These are phyloP conservation scores for Phytophthora idaei DNA, from an alignment of 352 stramenopile genomes.

Conservation along the genomic window DNA sequence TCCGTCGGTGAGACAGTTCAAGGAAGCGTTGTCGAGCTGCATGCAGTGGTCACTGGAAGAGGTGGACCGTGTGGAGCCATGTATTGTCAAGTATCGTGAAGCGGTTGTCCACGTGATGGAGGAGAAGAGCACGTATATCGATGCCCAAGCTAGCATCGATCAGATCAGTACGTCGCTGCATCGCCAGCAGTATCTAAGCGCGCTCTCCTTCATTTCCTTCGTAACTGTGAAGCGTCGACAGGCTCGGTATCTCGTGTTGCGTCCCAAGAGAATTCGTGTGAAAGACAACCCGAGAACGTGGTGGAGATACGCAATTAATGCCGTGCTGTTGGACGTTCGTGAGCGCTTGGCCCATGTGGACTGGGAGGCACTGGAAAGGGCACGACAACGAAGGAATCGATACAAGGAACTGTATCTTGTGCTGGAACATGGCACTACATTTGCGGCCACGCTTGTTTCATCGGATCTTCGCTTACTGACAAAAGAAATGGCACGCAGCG, in stretches of 20 bases:
- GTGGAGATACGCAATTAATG: slow-evolving; percentile 82
- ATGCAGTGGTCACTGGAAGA: slow-evolving; percentile 74
- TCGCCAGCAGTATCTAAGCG: slow-evolving; percentile 77
- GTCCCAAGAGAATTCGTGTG: slow-evolving; percentile 52
- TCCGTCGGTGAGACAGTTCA: slow-evolving; percentile 75
- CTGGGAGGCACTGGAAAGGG: slow-evolving; percentile 54
- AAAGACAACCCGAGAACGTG: slow-evolving; percentile 58
- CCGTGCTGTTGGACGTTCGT: slow-evolving; percentile 74
- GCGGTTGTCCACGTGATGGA: slow-evolving; percentile 85
- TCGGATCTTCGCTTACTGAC: slow-evolving; percentile 43
- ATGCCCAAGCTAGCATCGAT: slow-evolving; percentile 73
- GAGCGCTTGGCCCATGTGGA: slow-evolving; percentile 76
- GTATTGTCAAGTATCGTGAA: slow-evolving; percentile 75
- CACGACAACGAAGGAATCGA: slow-evolving; percentile 39
- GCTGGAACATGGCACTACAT: slow-evolving; percentile 31
- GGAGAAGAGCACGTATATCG: slow-evolving; percentile 90
- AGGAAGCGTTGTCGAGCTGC: slow-evolving; percentile 72
- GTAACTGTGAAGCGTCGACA: slow-evolving; percentile 66
- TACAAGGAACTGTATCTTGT: slow-evolving; percentile 74
- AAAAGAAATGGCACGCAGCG: slow-evolving; percentile 51
- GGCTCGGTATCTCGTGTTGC: slow-evolving; percentile 59
- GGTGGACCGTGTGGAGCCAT: slow-evolving; percentile 62
- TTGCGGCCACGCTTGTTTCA: slow-evolving; percentile 48
- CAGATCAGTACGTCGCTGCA: slow-evolving; percentile 69
- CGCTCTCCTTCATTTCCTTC: slow-evolving; percentile 77